A percentile compares a stretch with the other conserved stretches of the same genome.
These are phyloP conservation scores for Pythium myriotylum DNA, from an alignment of 352 stramenopile genomes.

Conservation along the genomic window DNA sequence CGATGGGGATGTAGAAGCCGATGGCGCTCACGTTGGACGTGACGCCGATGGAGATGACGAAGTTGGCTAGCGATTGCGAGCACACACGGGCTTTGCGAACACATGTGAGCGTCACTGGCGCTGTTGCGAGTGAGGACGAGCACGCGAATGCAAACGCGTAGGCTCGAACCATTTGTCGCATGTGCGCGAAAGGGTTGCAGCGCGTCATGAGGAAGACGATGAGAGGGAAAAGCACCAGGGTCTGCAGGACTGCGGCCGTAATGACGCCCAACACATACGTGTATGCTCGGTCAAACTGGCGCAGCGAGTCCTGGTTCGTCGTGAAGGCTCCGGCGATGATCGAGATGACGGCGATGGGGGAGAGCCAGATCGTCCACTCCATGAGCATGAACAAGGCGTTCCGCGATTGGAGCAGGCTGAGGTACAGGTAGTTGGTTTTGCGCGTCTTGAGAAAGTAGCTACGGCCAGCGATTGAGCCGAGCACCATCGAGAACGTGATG, in stretches of 20 bases:
- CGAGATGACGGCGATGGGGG: slow-evolving; percentile 60
- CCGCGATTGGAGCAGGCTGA: slow-evolving; percentile 59
- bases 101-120: slow-evolving; percentile 63
- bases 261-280: slow-evolving; percentile 48
- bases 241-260: slow-evolving; percentile 39
- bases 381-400: slow-evolving; percentile 75
- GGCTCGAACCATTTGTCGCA: slow-evolving; percentile 62
- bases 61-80: slow-evolving; percentile 70
- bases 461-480: slow-evolving; percentile 58
- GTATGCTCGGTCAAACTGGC: slow-evolving; percentile 53
- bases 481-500: slow-evolving; percentile 69
- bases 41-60: slow-evolving; percentile 70
- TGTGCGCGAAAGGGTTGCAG: slow-evolving; percentile 70
- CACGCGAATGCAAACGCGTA: slow-evolving; percentile 70
- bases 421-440: slow-evolving; percentile 62
- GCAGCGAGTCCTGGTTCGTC: slow-evolving; percentile 38
- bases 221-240: slow-evolving; percentile 53
- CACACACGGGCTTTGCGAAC: slow-evolving; percentile 59
- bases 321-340: slow-evolving; percentile 63
- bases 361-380: slow-evolving; percentile 66
- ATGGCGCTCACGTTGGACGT: slow-evolving; percentile 59
- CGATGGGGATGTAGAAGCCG: slow-evolving; percentile 65
- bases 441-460: slow-evolving; percentile 62
- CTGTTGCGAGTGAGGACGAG: slow-evolving; percentile 63
- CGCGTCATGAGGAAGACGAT: slow-evolving; percentile 65